Percentiles rank a stretch among this genome's conserved stretches.
phyloP scores from a whole-genome alignment of 192 early-diverging fungal genomes.

The Podila verticillata region DNA sequence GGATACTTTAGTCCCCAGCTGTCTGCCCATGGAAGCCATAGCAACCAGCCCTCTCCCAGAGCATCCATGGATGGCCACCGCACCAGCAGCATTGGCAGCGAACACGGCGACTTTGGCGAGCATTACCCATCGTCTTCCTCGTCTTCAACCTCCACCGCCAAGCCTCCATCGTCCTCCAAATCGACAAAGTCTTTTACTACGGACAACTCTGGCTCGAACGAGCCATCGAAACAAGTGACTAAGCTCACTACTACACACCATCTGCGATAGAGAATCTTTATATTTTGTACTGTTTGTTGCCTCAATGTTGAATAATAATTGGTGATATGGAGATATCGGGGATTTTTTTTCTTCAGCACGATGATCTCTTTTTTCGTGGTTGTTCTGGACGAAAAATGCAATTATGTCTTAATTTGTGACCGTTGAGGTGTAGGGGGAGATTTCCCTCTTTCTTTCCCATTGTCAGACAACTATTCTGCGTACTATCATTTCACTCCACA shows the following conservation, averaged over 20 bases:
- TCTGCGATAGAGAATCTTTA: not conserved
- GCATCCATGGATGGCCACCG: not conserved
- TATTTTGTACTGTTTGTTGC: not conserved
- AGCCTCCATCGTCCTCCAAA: not conserved
- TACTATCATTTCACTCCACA: too few species aligned
- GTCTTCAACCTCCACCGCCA: not conserved
- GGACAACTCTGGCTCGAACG: constrained; percentile 1
- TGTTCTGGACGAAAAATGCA: too few species aligned
- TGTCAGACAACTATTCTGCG: too few species aligned
- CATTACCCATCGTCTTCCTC: not conserved
- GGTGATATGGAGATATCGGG: not conserved
- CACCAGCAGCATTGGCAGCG: not conserved
- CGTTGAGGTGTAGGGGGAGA: too few species aligned
- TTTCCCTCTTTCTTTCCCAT: too few species aligned
- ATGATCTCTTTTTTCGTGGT: too few species aligned
- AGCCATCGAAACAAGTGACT: not conserved
- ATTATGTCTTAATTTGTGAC: too few species aligned
- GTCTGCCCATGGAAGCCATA: not conserved
- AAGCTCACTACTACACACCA: not conserved
- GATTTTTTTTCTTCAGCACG: too few species aligned
- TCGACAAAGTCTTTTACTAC: not conserved
- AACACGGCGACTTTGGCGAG: not conserved
- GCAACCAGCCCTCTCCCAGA: constrained; percentile 8
- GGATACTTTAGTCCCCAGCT: constrained; percentile 34
- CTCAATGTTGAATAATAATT: not conserved